Base-by-base conservation (phyloP, 805 yeast species). In the Barnettozyma sp. region DNA sequence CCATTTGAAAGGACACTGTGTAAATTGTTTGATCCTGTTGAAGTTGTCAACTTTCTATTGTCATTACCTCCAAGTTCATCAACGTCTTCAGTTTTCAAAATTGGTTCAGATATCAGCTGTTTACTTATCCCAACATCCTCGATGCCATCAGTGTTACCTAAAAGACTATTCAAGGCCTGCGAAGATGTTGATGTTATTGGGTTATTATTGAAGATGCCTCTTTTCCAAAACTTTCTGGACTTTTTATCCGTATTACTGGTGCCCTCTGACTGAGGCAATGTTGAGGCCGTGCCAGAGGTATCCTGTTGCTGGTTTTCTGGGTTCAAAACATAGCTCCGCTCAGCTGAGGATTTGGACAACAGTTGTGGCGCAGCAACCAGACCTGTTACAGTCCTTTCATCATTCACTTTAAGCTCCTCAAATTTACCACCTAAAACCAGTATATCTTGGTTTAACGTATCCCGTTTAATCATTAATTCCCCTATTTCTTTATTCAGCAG, bases 401-500 rank as follows among this genome's bases (percentile, higher is more conserved):
- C 33, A 11, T 25, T 24, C 6, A 39, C 12, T 30, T 45, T 43
- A 28, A 46, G 25, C 11, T 30, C 38, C 9, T 63, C 22, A 38
- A 55, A 40, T 35, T 52, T 46, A 13, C 39, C 41, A 14, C 49
- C 39, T 27, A 71, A 46, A 4, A 45, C 49, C 6, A 53, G 46
- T 19, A 78, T 58, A 36, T 78, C 84, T 13, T 46, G 42, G 31
- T 57, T 59, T 34, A 85, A 56, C 13, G 59, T 55, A 22, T 60
- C 63, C 56, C 71, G 78, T 31, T 70, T 68, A 1, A 47, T 41
- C 21, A 59, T 66, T 42, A 86, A 59, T 14, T 60, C 68, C 32
- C 65, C 69, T 11, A 82, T 65, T 26, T 81, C 86, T 28, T 59
- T 62, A 15, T 61, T 39, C 23, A 79, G 44, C 6, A 55, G 54